A percentile compares a stretch with the other conserved stretches of the same genome.
Conservation (phyloP, 2,329 filamentous ascomycete genomes). For the Monilinia polystroma region DNA sequence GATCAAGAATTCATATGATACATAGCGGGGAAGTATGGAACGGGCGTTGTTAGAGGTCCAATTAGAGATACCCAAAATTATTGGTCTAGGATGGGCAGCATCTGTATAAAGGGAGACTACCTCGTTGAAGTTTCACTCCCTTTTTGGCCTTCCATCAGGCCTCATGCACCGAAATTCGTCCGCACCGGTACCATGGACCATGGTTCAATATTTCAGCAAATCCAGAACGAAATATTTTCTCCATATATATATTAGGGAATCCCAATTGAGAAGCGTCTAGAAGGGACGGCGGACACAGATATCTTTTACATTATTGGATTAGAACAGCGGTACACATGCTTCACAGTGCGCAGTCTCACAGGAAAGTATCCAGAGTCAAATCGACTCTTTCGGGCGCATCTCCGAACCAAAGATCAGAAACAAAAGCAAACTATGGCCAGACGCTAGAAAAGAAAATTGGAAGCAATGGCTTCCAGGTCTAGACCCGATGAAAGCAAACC, state of each 20-base stretch:
- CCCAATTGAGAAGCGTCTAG: background rate
- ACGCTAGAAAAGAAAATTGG: slow-evolving; percentile 12
- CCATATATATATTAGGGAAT: background rate
- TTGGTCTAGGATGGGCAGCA: background rate
- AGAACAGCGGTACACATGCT: background rate
- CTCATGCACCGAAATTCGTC: slow-evolving; percentile 6
- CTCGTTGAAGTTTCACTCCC: background rate
- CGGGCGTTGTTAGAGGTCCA: background rate
- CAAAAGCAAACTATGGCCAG: slow-evolving; percentile 1
- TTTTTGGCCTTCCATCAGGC: background rate
- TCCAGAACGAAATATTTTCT: background rate
- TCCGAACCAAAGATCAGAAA: background rate
- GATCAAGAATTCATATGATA: background rate
- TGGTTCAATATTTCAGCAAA: background rate
- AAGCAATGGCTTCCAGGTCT: background rate
- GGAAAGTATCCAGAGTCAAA: slow-evolving; percentile 6
- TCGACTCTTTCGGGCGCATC: slow-evolving; percentile 3
- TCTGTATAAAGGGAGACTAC: background rate
- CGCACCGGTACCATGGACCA: background rate
- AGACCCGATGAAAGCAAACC: background rate
- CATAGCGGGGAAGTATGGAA: background rate
- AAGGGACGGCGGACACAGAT: background rate
- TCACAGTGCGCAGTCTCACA: slow-evolving; percentile 13
- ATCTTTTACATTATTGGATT: background rate
- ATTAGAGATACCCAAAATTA: background rate